Base-by-base conservation (phyloP, 805 yeast genomes). In the Lachancea lanzarotensis region DNA sequence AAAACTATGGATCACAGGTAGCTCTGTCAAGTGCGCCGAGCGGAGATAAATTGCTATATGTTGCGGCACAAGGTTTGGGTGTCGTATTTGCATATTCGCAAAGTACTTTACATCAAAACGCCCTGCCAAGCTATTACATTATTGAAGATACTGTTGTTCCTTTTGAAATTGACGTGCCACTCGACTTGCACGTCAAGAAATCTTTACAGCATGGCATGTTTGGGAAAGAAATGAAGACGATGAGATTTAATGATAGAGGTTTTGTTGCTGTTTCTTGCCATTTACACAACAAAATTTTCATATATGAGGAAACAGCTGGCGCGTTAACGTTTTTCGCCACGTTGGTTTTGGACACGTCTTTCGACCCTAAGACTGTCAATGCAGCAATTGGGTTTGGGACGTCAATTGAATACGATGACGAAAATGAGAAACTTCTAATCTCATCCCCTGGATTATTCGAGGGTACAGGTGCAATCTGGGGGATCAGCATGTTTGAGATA, bases 401-500 rank as follows among this genome's bases (percentile, higher is more conserved):
- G 2, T 51, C 54, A 1, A 40, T 60, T 5, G 47, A 43, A 7
- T 55, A 48, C 32, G 50, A 45, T 25, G 42, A 31, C 1, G 42
- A 50, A 18, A 50, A 51, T 13, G 49, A 52, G 5, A 15, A 17
- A 7, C 52, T 75, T 18, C 62, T 61, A 40, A 52, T 74, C 2
- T 64, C 77, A 0, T 69, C 78, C 0, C 74, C 77, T 1, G 75
- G 74, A 2, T 57, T 58, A 44, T 46, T 51, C 30, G 43, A 45
- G 10, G 56, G 53, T 4, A 45, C 39, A 22, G 82, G 80, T 0
- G 71, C 73, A 0, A 60, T 80, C 3, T 79, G 79, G 72, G 52
- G 54, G 30, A 45, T 75, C 1, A 45, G 60, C 2, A 45, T 73
- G 41, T 31, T 34, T 40, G 52, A 50, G 17, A 34, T 56, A 13